These are phyloP conservation scores for Huntiella savannae DNA, from an alignment of 2,329 filamentous ascomycete genomes.

Conservation along the genomic window DNA sequence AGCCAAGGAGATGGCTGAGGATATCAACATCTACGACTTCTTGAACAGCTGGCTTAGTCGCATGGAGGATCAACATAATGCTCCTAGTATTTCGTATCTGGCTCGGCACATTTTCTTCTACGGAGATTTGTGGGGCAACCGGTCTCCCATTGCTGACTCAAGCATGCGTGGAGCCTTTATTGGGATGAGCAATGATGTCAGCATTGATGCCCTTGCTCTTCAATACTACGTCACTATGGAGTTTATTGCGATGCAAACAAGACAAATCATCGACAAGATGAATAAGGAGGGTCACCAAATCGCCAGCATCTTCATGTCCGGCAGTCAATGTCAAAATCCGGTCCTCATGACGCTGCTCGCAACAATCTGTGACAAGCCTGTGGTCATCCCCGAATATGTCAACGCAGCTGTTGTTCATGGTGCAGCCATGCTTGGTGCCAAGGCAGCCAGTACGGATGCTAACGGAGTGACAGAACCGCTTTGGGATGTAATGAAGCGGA, in stretches of 20 bases:
- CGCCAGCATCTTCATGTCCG: conserved; percentile 93
- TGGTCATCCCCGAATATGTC: conserved; percentile 82
- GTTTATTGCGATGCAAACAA: conserved; percentile 92
- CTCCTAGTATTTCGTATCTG: conserved; percentile 66
- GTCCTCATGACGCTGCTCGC: conserved; percentile 84
- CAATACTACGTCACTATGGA: conserved; percentile 95
- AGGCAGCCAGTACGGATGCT: conserved; percentile 68
- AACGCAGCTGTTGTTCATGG: conserved; percentile 92
- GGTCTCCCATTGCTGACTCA: conserved; percentile 79
- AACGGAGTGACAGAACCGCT: conserved; percentile 56
- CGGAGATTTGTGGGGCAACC: conserved; percentile 91
- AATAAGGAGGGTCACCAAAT: conserved; percentile 77
- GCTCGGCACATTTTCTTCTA: conserved; percentile 97
- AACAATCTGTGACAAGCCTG: conserved; percentile 77
- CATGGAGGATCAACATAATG: conserved; percentile 47
- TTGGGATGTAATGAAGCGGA: conserved; percentile 94
- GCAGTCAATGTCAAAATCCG: conserved; percentile 89
- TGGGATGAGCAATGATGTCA: conserved; percentile 72
- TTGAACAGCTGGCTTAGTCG: conserved; percentile 73
- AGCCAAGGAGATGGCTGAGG: conserved; percentile 56
- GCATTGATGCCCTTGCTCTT: conserved; percentile 67
- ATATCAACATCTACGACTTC: conserved; percentile 86
- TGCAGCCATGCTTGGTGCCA: conserved; percentile 95
- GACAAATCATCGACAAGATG: conserved; percentile 89
- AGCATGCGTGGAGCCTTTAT: conserved; percentile 84